Base-by-base conservation (phyloP, 1,139 yeast species). In the Entelexis paramagnoliae region DNA sequence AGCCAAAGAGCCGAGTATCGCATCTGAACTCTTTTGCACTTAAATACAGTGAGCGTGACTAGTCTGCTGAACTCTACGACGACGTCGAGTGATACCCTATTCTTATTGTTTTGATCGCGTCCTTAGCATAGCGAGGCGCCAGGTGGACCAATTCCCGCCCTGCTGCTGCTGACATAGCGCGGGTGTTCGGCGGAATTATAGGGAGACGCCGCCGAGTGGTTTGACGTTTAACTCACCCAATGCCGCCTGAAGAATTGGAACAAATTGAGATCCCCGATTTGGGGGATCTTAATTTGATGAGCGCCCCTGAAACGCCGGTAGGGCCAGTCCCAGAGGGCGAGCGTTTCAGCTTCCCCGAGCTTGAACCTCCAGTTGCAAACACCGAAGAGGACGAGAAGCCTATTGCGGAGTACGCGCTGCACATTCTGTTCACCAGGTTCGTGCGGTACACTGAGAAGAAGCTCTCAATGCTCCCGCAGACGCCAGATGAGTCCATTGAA, bases 391-490 rank as follows among this genome's bases (percentile, higher is more conserved):
- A 47, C 32, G 52, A 86, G 62, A 80, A 87, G 30, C 93, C 96
- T 0, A 85, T 96, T 0, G 55, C 60, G 10, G 97, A 89, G 62
- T 91, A 91, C 64, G 93, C 98, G 0, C 72, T 91, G 54, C 97
- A 93, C 66, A 88, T 93, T 32, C 75, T 93, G 39, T 93, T 93
- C 66, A 87, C 98, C 3, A 95, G 59, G 60, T 91, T 93, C 69
- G 95, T 93, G 11, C 80, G 97, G 56, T 83, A 82, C 61, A 94
- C 97, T 0, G 98, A 93, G 65, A 71, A 88, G 45, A 89, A 89
- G 63, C 72, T 91, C 53, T 83, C 82, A 59, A 63, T 79, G 45
- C 86, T 96, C 62, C 69, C 86, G 43, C 81, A 82, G 35, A 78
- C 77, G 53, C 79, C 95, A 0, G 65, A 81, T 16, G 79, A 74